These are phyloP conservation scores for Bruguiera gymnorhiza DNA, from an alignment of 345 rosid species.

Conservation along the genomic window DNA sequence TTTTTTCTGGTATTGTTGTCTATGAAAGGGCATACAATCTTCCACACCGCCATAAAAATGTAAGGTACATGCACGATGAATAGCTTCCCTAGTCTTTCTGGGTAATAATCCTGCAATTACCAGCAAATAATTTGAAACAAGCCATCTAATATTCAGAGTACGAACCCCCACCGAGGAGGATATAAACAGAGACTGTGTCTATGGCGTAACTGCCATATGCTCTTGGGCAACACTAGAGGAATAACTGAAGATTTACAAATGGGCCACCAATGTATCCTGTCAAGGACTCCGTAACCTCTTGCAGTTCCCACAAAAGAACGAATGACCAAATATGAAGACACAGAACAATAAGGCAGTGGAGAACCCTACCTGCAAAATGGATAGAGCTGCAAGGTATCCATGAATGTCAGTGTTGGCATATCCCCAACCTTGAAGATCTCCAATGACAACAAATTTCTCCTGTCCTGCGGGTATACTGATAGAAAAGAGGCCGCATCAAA, in stretches of 20 bases:
- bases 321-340: background rate
- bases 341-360: background rate
- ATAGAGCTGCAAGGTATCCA: constrained; percentile 33
- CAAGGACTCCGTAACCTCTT: no score
- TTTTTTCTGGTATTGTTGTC: constrained; percentile 39
- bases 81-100: constrained; percentile 46
- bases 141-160: no score
- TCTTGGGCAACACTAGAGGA: no score
- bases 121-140: background rate
- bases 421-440: constrained; percentile 52
- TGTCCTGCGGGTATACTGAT: constrained; percentile 39
- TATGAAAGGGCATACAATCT: constrained; percentile 37
- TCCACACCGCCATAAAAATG: constrained; percentile 41
- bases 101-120: constrained; percentile 44
- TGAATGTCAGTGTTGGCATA: constrained; percentile 47
- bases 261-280: no score
- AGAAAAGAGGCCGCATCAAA: background rate
- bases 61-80: constrained; percentile 36
- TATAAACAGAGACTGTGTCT: no score
- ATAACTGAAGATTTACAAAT: no score
- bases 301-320: no score
- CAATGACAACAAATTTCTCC: constrained; percentile 42
- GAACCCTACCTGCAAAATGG: constrained; percentile 39
- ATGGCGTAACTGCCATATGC: no score
- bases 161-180: no score